Base-by-base conservation (phyloP, 139 green algal genomes). In the Pleodorina starrii region DNA sequence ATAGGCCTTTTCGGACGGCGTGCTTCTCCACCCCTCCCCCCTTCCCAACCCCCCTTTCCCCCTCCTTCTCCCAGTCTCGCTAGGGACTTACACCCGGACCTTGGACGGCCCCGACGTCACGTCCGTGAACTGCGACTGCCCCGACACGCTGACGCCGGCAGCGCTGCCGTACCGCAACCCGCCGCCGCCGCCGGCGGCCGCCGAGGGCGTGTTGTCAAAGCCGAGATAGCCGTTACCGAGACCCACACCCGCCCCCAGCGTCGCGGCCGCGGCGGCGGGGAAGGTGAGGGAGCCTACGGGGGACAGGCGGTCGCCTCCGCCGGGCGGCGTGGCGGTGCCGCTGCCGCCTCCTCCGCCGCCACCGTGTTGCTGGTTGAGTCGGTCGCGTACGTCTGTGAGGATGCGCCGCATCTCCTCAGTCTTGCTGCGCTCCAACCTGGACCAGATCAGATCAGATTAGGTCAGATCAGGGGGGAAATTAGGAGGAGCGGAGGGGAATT, bases 371-470 rank as follows among this genome's bases (percentile, higher is more conserved):
- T 82, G 69, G 71, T 85, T 90, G 54, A 92, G 73, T 5, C 82
- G 75, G 17, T 91, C 86, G 17, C 50, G 43, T 0, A 93, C 88
- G 72, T 91, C 86, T 1, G 86, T 35, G 19, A 93, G 57, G 38
- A 93, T 79, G 42, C 86, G 86, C 23, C 86, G 86, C 86, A 90
- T 90, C 59, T 90, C 86, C 43, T 86, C 86, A 6, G 74, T 90
- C 74, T 85, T 85, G 48, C 40, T 69, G 42, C 86, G 86, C 76
- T 90, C 86, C 32, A 90, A 21, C 43, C 85, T 90, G 82, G 2
- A 19, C 36, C n/a, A n/a, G n/a, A n/a, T n/a, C n/a, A n/a, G n/a
- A n/a, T n/a, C n/a, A n/a, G n/a, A n/a, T n/a, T n/a, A n/a, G n/a
- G n/a, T n/a, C n/a, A n/a, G n/a, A n/a, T n/a, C n/a, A n/a, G n/a